These are phyloP conservation scores for Catharanthus roseus DNA, from an alignment of 257 asterid genomes.

Conservation along the genomic window DNA sequence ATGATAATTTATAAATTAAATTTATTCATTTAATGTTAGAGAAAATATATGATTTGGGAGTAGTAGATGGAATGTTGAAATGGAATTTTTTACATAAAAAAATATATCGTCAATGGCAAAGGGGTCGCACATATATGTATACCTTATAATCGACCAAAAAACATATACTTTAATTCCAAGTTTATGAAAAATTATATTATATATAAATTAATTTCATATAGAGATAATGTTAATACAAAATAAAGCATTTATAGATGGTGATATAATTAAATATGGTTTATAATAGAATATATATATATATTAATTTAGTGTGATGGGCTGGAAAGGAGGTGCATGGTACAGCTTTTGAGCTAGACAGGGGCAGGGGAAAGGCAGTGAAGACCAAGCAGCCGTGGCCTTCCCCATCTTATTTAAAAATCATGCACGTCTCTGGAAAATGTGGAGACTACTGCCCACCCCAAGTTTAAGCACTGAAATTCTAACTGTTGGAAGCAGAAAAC, in stretches of 20 bases:
- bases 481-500: neutral
- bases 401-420: neutral
- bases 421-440: constrained; percentile 13
- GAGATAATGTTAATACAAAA: too few relatives aligned
- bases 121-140: neutral
- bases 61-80: neutral
- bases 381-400: too few relatives aligned
- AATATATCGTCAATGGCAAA: constrained; percentile 6
- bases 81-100: constrained; percentile 5
- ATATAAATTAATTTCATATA: too few relatives aligned
- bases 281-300: neutral
- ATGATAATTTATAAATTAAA: too few relatives aligned
- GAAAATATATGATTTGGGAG: too few relatives aligned
- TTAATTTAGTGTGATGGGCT: constrained; percentile 19
- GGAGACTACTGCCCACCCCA: neutral
- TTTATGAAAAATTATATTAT: too few relatives aligned
- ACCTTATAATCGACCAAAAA: too few relatives aligned
- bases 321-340: constrained; percentile 18
- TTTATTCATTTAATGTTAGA: too few relatives aligned
- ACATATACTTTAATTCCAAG: constrained; percentile 11
- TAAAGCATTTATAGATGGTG: too few relatives aligned
- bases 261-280: too few relatives aligned
- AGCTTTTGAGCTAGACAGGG: constrained; percentile 37
- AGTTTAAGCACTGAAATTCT: neutral
- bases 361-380: constrained; percentile 27